These are phyloP conservation scores for Argentina anserina DNA, from an alignment of 306 rosid genomes.

Conservation along the genomic window DNA sequence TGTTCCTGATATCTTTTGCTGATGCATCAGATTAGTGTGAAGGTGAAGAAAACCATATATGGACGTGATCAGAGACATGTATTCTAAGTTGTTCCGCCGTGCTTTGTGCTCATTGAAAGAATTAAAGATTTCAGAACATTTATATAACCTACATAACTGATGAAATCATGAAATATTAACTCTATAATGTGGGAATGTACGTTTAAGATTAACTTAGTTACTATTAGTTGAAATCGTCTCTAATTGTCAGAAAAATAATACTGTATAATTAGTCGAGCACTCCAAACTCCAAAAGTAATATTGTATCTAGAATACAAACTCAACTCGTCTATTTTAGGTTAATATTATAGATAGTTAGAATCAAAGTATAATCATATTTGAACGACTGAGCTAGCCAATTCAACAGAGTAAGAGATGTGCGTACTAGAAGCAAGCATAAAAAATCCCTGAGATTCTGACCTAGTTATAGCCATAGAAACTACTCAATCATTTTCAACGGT, in stretches of 20 bases:
- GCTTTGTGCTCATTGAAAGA: constrained; percentile 10
- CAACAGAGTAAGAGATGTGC: no score
- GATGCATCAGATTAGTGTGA: not conserved
- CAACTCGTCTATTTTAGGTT: no score
- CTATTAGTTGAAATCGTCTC: no score
- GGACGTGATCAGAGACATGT: constrained; percentile 19
- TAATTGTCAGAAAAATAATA: no score
- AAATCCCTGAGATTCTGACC: not conserved
- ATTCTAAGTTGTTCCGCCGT: constrained; percentile 8
- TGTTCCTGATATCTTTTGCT: not conserved
- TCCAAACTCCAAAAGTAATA: no score
- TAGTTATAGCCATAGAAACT: constrained; percentile 4
- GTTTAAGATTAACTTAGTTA: not conserved
- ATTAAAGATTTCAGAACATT: not conserved
- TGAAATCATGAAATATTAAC: no score
- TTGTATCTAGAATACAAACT: no score
- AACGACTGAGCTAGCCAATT: not conserved
- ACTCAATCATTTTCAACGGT: constrained; percentile 29
- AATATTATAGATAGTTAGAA: not conserved
- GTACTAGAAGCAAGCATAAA: constrained; percentile 17
- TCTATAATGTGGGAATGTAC: no score
- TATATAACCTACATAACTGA: no score
- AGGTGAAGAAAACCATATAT: not conserved
- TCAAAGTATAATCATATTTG: no score
- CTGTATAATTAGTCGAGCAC: no score